Percentiles rank a stretch among this genome's conserved stretches.
Conservation (phyloP, 805 yeast species). For the Kluyveromyces nonfermentans region DNA sequence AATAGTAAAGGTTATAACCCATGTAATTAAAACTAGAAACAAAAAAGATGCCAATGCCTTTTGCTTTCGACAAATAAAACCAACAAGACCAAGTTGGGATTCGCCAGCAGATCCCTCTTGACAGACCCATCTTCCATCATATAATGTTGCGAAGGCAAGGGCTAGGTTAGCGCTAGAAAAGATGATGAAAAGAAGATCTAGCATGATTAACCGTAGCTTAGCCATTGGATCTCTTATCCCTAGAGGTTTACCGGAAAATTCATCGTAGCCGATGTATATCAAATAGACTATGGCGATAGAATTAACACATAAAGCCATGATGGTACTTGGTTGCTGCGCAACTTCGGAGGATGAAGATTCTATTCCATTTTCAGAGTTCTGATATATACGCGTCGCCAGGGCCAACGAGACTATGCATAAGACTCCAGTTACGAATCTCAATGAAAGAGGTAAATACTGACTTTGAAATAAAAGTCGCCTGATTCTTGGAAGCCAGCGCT, state of each 20-base stretch:
- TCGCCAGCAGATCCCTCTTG: conserved; percentile 13
- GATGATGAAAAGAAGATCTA: conserved; percentile 81
- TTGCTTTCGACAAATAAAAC: conserved; percentile 66
- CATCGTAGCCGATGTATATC: conserved; percentile 79
- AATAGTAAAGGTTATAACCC: conserved; percentile 81
- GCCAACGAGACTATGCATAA: conserved; percentile 64
- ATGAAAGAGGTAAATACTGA: conserved; percentile 71
- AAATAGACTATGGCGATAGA: conserved; percentile 69
- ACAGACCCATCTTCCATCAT: conserved; percentile 79
- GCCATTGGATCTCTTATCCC: conserved; percentile 82
- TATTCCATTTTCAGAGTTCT: conserved; percentile 24
- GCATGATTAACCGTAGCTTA: conserved; percentile 69
- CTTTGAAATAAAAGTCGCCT: conserved; percentile 54
- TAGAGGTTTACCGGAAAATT: conserved; percentile 82
- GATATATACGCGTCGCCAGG: conserved; percentile 53
- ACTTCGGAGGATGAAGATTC: conserved; percentile 22
- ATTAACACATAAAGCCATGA: conserved; percentile 86
- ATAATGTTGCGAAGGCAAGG: conserved; percentile 73
- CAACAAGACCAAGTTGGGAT: conserved; percentile 29
- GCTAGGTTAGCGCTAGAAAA: conserved; percentile 84
- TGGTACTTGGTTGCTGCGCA: conserved; percentile 77
- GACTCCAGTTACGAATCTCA: conserved; percentile 50
- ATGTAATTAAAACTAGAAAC: conserved; percentile 61
- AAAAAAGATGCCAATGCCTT: conserved; percentile 69
- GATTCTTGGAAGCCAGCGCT: conserved; percentile 55